Evolutionary conservation across 73 alveolate genomes (phyloP).

Genomic region (Durusdinium trenchii): DNA sequence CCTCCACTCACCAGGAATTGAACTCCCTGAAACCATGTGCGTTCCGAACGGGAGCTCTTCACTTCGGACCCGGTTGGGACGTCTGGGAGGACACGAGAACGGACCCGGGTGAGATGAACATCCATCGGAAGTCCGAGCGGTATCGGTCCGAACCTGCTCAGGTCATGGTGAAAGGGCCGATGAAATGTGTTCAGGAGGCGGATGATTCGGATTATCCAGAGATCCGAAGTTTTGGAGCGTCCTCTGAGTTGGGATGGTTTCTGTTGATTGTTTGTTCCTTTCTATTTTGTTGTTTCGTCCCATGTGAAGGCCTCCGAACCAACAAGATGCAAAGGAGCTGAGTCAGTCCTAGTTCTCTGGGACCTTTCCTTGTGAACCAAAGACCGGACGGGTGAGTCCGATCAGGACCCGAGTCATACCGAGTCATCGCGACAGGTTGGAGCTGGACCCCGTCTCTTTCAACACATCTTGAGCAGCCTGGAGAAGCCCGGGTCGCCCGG

Average conservation of each 20-base stretch:
- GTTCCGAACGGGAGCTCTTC: too few species aligned
- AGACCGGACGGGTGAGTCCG: background rate
- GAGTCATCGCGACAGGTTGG: background rate
- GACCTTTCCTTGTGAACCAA: background rate
- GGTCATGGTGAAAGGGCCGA: slow-evolving; percentile 26
- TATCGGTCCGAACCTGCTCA: background rate
- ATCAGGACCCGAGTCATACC: background rate
- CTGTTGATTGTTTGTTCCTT: background rate
- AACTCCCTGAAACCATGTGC: too few species aligned
- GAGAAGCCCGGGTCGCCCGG: slow-evolving; percentile 38
- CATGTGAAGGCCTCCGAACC: background rate
- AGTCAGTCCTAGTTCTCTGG: background rate
- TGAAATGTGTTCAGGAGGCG: slow-evolving; percentile 34
- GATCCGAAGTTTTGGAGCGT: background rate
- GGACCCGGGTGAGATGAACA: too few species aligned
- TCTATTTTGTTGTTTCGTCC: background rate
- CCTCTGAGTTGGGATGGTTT: background rate
- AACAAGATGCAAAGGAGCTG: background rate
- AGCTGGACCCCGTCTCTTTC: slow-evolving; percentile 33
- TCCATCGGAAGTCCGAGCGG: background rate
- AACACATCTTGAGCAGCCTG: slow-evolving; percentile 44
- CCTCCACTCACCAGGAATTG: too few species aligned
- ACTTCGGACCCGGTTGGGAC: too few species aligned
- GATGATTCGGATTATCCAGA: background rate
- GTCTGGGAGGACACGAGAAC: too few species aligned